Conservation (phyloP, 768 basidiomycete genomes). For the Albatrellus ellisii region DNA sequence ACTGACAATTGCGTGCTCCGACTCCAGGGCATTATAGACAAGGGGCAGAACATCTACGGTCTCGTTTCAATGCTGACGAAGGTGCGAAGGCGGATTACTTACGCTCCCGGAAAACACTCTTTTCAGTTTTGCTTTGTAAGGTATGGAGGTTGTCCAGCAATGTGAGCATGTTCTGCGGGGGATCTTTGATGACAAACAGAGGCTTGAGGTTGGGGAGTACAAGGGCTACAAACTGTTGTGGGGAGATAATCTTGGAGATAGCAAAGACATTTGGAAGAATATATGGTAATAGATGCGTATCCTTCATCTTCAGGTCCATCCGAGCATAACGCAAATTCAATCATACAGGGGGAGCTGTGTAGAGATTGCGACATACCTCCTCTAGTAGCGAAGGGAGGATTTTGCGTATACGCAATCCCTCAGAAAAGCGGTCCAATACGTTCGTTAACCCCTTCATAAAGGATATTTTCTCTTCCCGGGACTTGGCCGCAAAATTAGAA, state of each 20-base stretch:
- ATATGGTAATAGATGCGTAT: constrained; percentile 83
- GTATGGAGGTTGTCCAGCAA: constrained; percentile 80
- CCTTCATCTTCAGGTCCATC: constrained; percentile 61
- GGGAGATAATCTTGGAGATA: constrained; percentile 67
- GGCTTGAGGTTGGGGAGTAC: constrained; percentile 87
- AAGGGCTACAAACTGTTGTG: constrained; percentile 64
- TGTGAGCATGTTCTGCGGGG: constrained; percentile 94
- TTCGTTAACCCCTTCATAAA: constrained; percentile 84
- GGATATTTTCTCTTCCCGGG: constrained; percentile 89
- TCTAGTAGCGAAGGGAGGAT: constrained; percentile 87
- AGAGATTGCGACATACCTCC: constrained; percentile 47
- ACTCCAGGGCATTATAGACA: constrained; percentile 91
- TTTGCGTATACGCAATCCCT: constrained; percentile 76
- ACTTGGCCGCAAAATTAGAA: constrained; percentile 88
- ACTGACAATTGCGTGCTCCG: constrained; percentile 75
- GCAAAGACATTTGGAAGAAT: constrained; percentile 92
- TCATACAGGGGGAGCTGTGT: not conserved
- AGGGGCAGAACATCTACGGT: constrained; percentile 82
- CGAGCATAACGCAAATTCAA: too few relatives aligned
- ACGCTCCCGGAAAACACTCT: constrained; percentile 82
- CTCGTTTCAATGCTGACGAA: not conserved
- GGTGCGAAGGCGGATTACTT: constrained; percentile 18
- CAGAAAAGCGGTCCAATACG: constrained; percentile 78
- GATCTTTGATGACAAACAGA: constrained; percentile 82
- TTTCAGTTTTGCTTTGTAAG: constrained; percentile 83